Evolutionary conservation across 73 alveolate species (phyloP), one percentile per base, ranked within the genome.

Genomic region (Paramecium pentaurelia): DNA sequence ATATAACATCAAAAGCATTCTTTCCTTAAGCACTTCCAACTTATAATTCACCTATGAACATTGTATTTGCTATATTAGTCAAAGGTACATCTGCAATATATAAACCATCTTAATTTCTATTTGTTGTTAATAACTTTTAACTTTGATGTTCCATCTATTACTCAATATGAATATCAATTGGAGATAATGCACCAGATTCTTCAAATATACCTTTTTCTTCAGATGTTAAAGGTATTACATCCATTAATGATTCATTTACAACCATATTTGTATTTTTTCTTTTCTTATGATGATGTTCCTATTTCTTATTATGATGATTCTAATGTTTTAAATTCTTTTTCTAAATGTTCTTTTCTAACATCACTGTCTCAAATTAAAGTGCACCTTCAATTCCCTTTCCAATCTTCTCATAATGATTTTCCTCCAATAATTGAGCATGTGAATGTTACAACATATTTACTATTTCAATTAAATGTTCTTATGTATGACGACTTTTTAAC

Each of bases 1-100:
- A 93, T 49, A 93, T 93, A 7, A 93, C 96, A 83, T 90, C 93
- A 68, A 93, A 86, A 22, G 93, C 42, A 60, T 93, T 68, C 36
- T 71, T 54, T 18, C 94, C 94, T 7, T 60, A 77, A 30, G 68
- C 93, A 58, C 85, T 64, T 88, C 95, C 94, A 27, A 90, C 91
- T 7, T 80, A 27, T 10, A 80, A 44, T 44, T 80, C 91, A 44
- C 91, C 91, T 6, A 80, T 49, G 27, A 80, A 80, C 91, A 80
- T 80, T 16, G 91, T 80, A 12, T 80, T 80, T 11, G 91, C 91
- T 8, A 80, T 27, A 80, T 80, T 80, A 8, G 91, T 80, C 58
- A 80, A 80, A 6, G 91, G 91, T 11, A 80, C 91, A 45, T 28
- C 47, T 8, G 91, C 91, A 14, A 32, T 80, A 44, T 32, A 80